Evolutionary conservation across 2,329 filamentous ascomycete species (phyloP), one percentile per base, ranked within the genome.

Genomic region (Cryphonectria japonica): DNA sequence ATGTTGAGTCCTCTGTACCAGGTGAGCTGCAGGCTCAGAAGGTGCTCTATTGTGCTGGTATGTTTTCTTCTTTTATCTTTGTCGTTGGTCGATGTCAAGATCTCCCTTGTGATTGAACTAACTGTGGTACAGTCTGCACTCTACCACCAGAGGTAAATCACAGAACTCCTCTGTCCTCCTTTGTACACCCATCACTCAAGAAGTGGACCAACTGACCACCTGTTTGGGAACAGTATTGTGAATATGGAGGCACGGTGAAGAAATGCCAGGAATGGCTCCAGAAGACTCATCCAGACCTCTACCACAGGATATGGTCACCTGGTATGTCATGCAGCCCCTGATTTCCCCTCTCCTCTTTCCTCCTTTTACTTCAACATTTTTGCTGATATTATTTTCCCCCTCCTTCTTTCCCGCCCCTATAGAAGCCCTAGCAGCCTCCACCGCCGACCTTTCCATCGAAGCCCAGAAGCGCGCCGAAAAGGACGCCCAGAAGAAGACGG

Each of bases 201-300:
- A 41, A 63, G 62, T 64, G 59, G 43, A 39, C 16, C 37, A 50
- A 68, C 39, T 67, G 2, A 66, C 41, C 54, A 29, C 19, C 14
- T 57, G 73, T 72, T 73, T 78, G 82, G 76, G 6, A 39, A 11
- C 83, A 98, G 96, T 99, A 98, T 85, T 99, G 96, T 86, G 96
- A 99, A 84, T 98, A 98, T 82, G 96, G 96, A 79, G 95, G 95
- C 75, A 98, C 95, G 54, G 91, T 92, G 34, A 97, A 94, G 83
- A 99, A 98, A 84, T 99, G 96, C 84, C 92, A 95, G 82, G 95
- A 98, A 81, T 99, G 96, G 96, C 90, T 99, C 29, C 85, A 93
- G 78, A 88, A 91, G 75, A 87, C 90, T 75, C 87, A 97, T 77
- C 88, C 90, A 3, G 85, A 87, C 63, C 84, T 98, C 80, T 97